These are phyloP conservation scores for Ogataea zsoltii DNA, from an alignment of 805 yeast species.

Conservation along the genomic window DNA sequence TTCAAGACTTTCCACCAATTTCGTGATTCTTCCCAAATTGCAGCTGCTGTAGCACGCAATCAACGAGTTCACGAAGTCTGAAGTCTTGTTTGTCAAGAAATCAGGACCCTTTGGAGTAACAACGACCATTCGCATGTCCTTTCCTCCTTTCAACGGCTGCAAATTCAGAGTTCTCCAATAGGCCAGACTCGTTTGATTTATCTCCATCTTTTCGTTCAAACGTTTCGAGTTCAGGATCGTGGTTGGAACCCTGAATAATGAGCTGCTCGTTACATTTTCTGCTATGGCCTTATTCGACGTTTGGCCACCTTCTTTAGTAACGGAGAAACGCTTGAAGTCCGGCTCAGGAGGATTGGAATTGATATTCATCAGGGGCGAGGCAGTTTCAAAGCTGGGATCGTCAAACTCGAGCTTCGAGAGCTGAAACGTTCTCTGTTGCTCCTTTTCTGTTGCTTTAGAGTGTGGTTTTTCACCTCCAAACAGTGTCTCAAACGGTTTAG, in stretches of 20 bases:
- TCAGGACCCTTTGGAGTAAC: conserved; percentile 34
- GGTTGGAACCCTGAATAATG: conserved; percentile 37
- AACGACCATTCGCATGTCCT: conserved; percentile 53
- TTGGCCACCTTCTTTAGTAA: conserved; percentile 1
- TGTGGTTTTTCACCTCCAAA: conserved; percentile 20
- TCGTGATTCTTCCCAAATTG: conserved; percentile 44
- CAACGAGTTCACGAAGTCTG: conserved; percentile 41
- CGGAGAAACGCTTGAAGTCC: conserved; percentile 11
- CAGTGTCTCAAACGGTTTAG: conserved; percentile 28
- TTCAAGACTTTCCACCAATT: conserved; percentile 7
- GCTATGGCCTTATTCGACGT: conserved; percentile 10
- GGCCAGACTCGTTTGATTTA: conserved; percentile 48
- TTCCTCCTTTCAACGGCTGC: conserved; percentile 50
- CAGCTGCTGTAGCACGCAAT: conserved; percentile 46
- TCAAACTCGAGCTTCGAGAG: conserved; percentile 32
- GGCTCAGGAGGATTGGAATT: conserved; percentile 23
- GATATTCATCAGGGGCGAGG: conserved; percentile 31
- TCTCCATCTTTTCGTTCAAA: conserved; percentile 40
- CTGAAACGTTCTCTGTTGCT: conserved; percentile 1
- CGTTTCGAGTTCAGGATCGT: conserved; percentile 39
- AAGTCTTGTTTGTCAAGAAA: conserved; percentile 32
- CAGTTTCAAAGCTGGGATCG: conserved; percentile 39
- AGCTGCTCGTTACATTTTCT: conserved; percentile 18
- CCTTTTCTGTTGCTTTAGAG: not conserved
- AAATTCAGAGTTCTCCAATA: conserved; percentile 62